phyloP scores from a whole-genome alignment of 1,284 basidiomycete species.

The Puccinia polysora region DNA sequence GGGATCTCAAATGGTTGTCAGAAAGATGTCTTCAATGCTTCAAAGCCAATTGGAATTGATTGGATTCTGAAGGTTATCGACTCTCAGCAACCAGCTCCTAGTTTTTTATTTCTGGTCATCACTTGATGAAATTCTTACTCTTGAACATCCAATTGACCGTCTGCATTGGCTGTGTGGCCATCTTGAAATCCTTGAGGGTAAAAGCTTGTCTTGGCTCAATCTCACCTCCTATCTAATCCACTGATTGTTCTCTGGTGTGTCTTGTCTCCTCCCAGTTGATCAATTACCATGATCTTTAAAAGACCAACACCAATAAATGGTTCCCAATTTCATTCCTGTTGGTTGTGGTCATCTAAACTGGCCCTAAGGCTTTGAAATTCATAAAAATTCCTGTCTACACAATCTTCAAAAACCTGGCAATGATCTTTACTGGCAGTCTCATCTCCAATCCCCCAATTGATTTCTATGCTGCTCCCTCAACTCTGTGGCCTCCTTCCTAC shows the following conservation, averaged over 20 bases:
- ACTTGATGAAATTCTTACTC: slow-evolving; percentile 95
- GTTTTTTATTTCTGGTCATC: slow-evolving; percentile 87
- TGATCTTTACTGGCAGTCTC: slow-evolving; percentile 80
- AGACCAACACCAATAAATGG: slow-evolving; percentile 82
- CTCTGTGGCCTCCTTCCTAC: background rate
- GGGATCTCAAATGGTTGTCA: too few species aligned
- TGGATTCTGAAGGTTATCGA: too few species aligned
- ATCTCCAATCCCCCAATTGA: background rate
- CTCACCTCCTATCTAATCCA: background rate
- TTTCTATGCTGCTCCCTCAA: background rate
- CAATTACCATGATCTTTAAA: slow-evolving; percentile 78
- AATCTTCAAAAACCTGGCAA: slow-evolving; percentile 99
- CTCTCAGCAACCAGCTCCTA: too few species aligned
- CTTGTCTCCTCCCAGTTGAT: slow-evolving; percentile 60
- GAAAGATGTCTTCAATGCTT: too few species aligned
- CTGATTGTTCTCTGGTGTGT: too few species aligned
- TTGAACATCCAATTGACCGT: slow-evolving; percentile 76
- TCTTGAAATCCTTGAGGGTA: slow-evolving; percentile 9
- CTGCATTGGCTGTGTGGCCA: slow-evolving; percentile 36
- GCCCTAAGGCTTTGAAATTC: slow-evolving; percentile 76
- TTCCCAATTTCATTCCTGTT: slow-evolving; percentile 88
- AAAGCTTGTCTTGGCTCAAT: background rate
- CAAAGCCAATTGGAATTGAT: too few species aligned
- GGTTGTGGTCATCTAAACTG: slow-evolving; percentile 94
- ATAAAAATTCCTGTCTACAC: slow-evolving; percentile 57